Conservation (phyloP, 2,329 filamentous ascomycete species). For the Keithomyces neogunnii region DNA sequence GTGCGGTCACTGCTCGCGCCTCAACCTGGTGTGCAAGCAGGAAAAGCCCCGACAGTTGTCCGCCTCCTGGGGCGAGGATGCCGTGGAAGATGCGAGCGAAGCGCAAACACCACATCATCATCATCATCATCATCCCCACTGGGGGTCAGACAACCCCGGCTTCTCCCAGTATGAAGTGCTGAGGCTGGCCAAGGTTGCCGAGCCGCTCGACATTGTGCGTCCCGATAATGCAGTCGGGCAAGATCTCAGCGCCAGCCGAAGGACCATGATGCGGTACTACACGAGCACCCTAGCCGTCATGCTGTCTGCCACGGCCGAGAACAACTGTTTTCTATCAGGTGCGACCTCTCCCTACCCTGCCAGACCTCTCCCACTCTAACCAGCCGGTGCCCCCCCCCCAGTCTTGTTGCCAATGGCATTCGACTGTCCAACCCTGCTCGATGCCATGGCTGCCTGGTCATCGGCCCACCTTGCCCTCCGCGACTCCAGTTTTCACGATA, state of each 20-base stretch:
- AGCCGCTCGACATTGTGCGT: constrained; percentile 1
- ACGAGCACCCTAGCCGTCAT: constrained; percentile 9
- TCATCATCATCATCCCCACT: background rate
- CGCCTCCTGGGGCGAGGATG: background rate
- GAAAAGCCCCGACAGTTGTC: constrained; percentile 7
- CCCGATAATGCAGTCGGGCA: background rate
- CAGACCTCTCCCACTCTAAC: background rate
- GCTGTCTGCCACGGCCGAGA: constrained; percentile 9
- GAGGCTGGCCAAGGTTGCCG: background rate
- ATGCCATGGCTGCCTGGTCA: constrained; percentile 13
- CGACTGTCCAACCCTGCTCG: constrained; percentile 11
- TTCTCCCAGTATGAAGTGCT: background rate
- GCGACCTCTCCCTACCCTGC: background rate
- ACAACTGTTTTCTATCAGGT: constrained; percentile 14
- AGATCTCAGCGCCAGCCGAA: constrained; percentile 8
- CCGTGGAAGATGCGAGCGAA: background rate
- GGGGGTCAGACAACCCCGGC: background rate
- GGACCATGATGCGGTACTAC: constrained; percentile 12
- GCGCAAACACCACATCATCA: too few species aligned
- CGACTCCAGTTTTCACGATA: constrained; percentile 7
- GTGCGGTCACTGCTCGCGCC: constrained; percentile 12
- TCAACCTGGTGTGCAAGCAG: constrained; percentile 11
- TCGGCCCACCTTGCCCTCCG: constrained; percentile 13
- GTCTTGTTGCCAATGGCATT: constrained; percentile 15
- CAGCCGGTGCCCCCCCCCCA: background rate